Percentiles rank a stretch among this genome's conserved stretches.
These are phyloP conservation scores for Terfezia boudieri DNA, from an alignment of 495 filamentous ascomycete genomes.

Conservation along the genomic window DNA sequence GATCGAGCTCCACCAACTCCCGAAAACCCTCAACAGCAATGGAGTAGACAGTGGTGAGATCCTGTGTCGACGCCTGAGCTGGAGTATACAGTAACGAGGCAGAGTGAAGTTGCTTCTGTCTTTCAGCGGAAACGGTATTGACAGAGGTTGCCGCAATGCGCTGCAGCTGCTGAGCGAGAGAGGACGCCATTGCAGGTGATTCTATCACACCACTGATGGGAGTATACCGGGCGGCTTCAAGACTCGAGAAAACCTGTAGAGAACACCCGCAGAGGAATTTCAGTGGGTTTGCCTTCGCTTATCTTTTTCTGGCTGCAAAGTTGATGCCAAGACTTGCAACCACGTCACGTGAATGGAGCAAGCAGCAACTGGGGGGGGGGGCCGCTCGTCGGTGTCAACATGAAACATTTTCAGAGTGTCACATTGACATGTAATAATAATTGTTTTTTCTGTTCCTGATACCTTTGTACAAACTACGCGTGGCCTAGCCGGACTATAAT, in stretches of 20 bases:
- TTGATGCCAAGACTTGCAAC: neutral
- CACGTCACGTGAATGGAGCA: no score
- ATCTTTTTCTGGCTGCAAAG: neutral
- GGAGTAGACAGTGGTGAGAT: constrained; percentile 66
- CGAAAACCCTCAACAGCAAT: constrained; percentile 72
- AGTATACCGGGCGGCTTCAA: no score
- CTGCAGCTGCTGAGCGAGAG: constrained; percentile 58
- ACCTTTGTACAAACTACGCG: no score
- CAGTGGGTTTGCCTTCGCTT: neutral
- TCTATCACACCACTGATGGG: neutral
- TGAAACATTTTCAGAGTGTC: no score
- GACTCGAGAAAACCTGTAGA: neutral
- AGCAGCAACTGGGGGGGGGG: no score
- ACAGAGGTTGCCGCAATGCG: constrained; percentile 57
- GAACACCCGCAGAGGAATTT: neutral
- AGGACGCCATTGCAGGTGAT: constrained; percentile 39
- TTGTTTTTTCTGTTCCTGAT: no score
- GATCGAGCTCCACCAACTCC: constrained; percentile 70
- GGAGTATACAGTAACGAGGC: constrained; percentile 81
- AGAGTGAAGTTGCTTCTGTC: constrained; percentile 67
- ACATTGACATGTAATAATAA: no score
- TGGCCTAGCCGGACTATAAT: no score
- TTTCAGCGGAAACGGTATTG: constrained; percentile 65
- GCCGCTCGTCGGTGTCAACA: no score
- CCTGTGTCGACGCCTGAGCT: constrained; percentile 57